These are phyloP conservation scores for Mortierella sp. DNA, from an alignment of 371 early-diverging fungal species.

Conservation along the genomic window DNA sequence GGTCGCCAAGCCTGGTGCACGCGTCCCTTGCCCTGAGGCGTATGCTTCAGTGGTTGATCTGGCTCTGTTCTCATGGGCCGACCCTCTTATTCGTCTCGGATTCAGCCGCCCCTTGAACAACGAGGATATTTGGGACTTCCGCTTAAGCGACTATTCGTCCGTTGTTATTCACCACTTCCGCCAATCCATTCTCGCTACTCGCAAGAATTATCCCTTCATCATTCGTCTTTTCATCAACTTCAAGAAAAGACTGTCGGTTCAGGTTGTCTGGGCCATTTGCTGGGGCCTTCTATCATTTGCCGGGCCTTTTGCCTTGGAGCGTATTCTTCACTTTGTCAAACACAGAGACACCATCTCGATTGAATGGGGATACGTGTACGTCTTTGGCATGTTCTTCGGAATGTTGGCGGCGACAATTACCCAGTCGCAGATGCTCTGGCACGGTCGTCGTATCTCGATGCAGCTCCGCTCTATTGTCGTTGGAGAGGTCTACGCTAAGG, in stretches of 20 bases:
- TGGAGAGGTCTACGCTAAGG: constrained; percentile 73
- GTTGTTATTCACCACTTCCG: constrained; percentile 60
- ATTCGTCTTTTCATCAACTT: constrained; percentile 55
- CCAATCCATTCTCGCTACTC: constrained; percentile 53
- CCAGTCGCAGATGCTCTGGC: constrained; percentile 60
- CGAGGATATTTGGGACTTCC: constrained; percentile 80
- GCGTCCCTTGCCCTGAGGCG: constrained; percentile 71
- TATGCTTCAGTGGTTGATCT: constrained; percentile 75
- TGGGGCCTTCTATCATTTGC: constrained; percentile 49
- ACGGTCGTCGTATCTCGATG: constrained; percentile 57
- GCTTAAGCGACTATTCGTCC: constrained; percentile 62
- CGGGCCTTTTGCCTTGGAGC: constrained; percentile 53
- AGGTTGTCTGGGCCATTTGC: constrained; percentile 43
- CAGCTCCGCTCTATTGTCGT: constrained; percentile 66
- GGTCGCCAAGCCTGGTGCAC: constrained; percentile 58
- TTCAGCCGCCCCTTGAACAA: constrained; percentile 68
- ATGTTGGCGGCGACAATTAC: constrained; percentile 53
- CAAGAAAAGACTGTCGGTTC: constrained; percentile 40
- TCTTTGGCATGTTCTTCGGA: constrained; percentile 62
- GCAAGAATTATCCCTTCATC: constrained; percentile 53
- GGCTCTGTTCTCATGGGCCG: constrained; percentile 85
- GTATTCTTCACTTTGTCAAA: constrained; percentile 43
- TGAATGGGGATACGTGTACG: constrained; percentile 62
- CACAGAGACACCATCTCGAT: constrained; percentile 39
- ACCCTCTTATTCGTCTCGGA: constrained; percentile 76